Evolutionary conservation across 2,329 filamentous ascomycete genomes (phyloP).

Genomic region (Cytospora piceae): DNA sequence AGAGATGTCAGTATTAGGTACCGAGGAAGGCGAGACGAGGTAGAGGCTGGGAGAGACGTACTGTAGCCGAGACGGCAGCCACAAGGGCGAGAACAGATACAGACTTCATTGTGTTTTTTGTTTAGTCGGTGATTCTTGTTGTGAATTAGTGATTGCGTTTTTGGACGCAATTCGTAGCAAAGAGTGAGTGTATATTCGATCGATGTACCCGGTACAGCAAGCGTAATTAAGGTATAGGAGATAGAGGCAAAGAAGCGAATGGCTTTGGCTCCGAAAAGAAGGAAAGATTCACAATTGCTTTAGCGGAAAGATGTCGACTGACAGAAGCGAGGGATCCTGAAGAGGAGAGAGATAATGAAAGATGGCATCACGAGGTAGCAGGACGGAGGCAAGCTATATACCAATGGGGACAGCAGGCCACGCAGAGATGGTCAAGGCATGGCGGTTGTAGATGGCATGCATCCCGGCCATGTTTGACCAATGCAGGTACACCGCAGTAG

Average conservation of each 20-base stretch:
- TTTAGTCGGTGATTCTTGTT: constrained; percentile 9
- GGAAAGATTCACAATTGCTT: constrained; percentile 25
- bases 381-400: constrained; percentile 26
- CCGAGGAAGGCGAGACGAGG: background rate
- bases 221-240: constrained; percentile 36
- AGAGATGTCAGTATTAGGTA: constrained; percentile 28
- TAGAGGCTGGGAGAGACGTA: constrained; percentile 35
- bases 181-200: constrained; percentile 24
- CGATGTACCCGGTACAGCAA: constrained; percentile 32
- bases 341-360: constrained; percentile 29
- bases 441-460: constrained; percentile 6
- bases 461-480: background rate
- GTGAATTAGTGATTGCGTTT: constrained; percentile 17
- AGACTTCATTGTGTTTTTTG: constrained; percentile 55
- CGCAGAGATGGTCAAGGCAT: constrained; percentile 16
- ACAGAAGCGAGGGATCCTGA: constrained; percentile 28
- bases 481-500: constrained; percentile 5
- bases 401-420: constrained; percentile 10
- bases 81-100: constrained; percentile 54
- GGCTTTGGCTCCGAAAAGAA: constrained; percentile 51
- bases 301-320: constrained; percentile 18
- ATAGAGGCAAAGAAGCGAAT: constrained; percentile 57
- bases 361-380: constrained; percentile 6
- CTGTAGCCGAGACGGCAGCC: constrained; percentile 55
- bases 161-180: constrained; percentile 11